Evolutionary conservation across 1,284 basidiomycete species (phyloP).

Genomic region (Ganoderma leucocontextum): DNA sequence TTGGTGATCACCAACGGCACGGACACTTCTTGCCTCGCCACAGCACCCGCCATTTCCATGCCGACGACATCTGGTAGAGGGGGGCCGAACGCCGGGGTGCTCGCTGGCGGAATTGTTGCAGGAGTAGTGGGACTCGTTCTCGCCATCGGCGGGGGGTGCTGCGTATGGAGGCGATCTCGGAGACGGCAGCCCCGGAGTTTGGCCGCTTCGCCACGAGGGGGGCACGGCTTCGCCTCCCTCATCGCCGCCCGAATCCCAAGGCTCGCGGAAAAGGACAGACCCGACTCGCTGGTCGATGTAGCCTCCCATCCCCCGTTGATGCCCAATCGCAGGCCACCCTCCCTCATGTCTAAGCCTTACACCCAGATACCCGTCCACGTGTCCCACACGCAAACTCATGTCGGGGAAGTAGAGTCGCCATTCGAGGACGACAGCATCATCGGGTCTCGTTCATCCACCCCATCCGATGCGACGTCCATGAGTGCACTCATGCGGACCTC

Average conservation of each 20-base stretch:
- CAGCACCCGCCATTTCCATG: slow-evolving; percentile 14
- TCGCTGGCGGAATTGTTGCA: slow-evolving; percentile 42
- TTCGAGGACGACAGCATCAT: background rate
- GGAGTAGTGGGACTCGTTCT: slow-evolving; percentile 40
- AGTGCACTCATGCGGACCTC: background rate
- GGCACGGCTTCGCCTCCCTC: background rate
- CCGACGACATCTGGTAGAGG: slow-evolving; percentile 1
- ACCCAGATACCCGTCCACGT: background rate
- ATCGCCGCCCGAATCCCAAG: background rate
- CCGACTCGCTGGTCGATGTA: no score
- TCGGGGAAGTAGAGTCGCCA: background rate
- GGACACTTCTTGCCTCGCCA: slow-evolving; percentile 30
- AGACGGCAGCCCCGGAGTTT: slow-evolving; percentile 14
- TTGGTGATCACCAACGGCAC: slow-evolving; percentile 37
- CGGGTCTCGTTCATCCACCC: background rate
- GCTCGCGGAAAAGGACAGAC: background rate
- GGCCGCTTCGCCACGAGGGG: slow-evolving; percentile 12
- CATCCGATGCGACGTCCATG: background rate
- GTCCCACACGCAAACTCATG: background rate
- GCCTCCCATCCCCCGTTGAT: background rate
- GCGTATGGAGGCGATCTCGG: slow-evolving; percentile 32
- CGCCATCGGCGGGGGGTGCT: slow-evolving; percentile 21
- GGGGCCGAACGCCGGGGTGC: slow-evolving; percentile 32
- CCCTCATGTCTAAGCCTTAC: background rate
- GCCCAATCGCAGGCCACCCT: background rate